Evolutionary conservation across 129 eudicot species (phyloP).

Genomic region (Escallonia rubra): DNA sequence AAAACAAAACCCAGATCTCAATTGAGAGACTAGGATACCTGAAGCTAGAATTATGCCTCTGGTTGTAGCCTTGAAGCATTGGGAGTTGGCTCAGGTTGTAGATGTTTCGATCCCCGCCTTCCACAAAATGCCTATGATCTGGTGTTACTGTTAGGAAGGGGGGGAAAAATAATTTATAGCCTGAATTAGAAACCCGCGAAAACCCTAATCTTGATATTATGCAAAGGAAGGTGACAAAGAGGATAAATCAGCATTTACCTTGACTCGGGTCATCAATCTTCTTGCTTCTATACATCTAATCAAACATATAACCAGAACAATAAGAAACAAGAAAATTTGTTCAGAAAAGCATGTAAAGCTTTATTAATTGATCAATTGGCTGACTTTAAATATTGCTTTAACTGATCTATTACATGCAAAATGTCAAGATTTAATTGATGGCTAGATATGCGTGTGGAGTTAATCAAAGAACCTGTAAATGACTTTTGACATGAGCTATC

Average conservation of each 20-base stretch:
- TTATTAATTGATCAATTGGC: too few species aligned
- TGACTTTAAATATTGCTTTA: background rate
- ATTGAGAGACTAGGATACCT: constrained; percentile 28
- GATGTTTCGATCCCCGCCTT: constrained; percentile 60
- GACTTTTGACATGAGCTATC: constrained; percentile 97
- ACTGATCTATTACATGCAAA: background rate
- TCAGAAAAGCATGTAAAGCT: too few species aligned
- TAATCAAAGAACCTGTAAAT: constrained; percentile 65
- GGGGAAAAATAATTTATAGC: background rate
- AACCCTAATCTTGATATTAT: constrained; percentile 19
- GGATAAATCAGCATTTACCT: constrained; percentile 35
- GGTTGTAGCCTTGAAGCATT: constrained; percentile 68
- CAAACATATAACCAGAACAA: constrained; percentile 15
- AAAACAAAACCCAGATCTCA: background rate
- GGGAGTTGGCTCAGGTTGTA: constrained; percentile 76
- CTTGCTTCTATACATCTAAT: constrained; percentile 90
- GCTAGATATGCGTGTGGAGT: background rate
- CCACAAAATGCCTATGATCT: constrained; percentile 45
- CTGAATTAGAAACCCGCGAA: constrained; percentile 6
- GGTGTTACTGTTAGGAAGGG: constrained; percentile 14
- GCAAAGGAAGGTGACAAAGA: background rate
- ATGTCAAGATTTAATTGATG: background rate
- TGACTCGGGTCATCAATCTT: constrained; percentile 67
- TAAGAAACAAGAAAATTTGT: background rate
- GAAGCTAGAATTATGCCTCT: constrained; percentile 26